These are phyloP conservation scores for Madurella mycetomatis DNA, from an alignment of 2,329 filamentous ascomycete genomes.

Conservation along the genomic window DNA sequence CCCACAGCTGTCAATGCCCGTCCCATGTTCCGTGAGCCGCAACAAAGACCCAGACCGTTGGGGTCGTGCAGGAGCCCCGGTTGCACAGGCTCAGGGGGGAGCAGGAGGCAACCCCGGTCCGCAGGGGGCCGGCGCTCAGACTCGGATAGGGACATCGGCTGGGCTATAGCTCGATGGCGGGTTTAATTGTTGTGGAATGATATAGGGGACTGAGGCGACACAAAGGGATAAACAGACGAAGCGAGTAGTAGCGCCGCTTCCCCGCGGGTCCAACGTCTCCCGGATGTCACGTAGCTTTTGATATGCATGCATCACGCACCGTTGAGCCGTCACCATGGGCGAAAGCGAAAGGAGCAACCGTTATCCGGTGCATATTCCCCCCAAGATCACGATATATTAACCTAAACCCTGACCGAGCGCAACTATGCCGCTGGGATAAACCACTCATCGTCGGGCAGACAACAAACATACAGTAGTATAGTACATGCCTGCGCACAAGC, in stretches of 20 bases:
- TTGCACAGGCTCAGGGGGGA: constrained; percentile 7
- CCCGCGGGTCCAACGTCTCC: background rate
- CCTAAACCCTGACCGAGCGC: too few relatives aligned
- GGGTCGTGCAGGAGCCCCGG: constrained; percentile 7
- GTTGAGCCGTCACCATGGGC: background rate
- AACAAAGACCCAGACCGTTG: constrained; percentile 1
- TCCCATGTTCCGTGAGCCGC: background rate
- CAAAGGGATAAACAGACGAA: background rate
- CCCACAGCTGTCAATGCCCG: background rate
- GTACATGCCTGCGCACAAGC: background rate
- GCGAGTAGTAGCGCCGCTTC: constrained; percentile 3
- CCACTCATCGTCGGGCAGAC: background rate
- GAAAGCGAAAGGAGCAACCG: background rate
- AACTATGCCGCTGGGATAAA: too few relatives aligned
- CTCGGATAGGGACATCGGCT: background rate
- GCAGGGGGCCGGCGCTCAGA: too few relatives aligned
- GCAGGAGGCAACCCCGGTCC: too few relatives aligned
- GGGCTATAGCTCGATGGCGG: background rate
- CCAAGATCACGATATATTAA: too few relatives aligned
- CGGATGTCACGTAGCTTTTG: constrained; percentile 8
- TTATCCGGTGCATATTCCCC: background rate
- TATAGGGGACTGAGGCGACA: background rate
- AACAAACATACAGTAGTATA: background rate
- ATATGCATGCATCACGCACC: background rate
- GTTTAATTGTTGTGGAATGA: too few relatives aligned